Base-by-base conservation (phyloP, 768 basidiomycete species). In the Auriscalpium microsporum region DNA sequence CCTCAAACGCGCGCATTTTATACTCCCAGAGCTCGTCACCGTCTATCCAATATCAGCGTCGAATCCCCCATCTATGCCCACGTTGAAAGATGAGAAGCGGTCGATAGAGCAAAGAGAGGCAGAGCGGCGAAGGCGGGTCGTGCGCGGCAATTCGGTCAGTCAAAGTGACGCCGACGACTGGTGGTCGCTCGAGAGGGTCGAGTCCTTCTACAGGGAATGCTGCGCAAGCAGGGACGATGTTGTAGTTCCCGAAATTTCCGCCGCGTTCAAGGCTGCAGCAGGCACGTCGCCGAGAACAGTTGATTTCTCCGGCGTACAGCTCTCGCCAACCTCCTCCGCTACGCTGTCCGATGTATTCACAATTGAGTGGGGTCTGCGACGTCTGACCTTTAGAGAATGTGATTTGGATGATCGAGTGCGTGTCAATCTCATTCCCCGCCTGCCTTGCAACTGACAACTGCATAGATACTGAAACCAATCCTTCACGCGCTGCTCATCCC, bases 341-440 rank as follows among this genome's bases (percentile, higher is more conserved):
- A 84, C 93, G 16, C 77, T 99, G 16, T 87, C 95, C 0, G 95
- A 98, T 69, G 83, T 96, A 13, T 83, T 98, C 59, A 82, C 83
- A 8, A 86, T 96, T 55, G 92, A 97, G 69, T 97, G 94, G 89
- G 94, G 94, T 0, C 72, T 96, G 17, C 76, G 87, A 28, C 94
- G 92, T 63, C 73, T 95, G 19, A 84, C 87, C 0, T 78, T 96
- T 53, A 82, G 90, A 44, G 87, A 89, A 66, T 97, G 94, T 63
- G 84, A 94, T 61, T 69, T 98, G 19, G 91, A 94, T 60, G 88
- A 92, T 51, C 76, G 78, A 56, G 93, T 93, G 64, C 55, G 80
- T 70, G 6, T 54, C 19, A 37, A 19, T 28, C 7, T 11, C 37
- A 5, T 36, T 17, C 33, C 23, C 35, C 42, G 42, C 44, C 21